Conservation (phyloP, 2,329 filamentous ascomycete genomes). For the Lachnellula cervina region DNA sequence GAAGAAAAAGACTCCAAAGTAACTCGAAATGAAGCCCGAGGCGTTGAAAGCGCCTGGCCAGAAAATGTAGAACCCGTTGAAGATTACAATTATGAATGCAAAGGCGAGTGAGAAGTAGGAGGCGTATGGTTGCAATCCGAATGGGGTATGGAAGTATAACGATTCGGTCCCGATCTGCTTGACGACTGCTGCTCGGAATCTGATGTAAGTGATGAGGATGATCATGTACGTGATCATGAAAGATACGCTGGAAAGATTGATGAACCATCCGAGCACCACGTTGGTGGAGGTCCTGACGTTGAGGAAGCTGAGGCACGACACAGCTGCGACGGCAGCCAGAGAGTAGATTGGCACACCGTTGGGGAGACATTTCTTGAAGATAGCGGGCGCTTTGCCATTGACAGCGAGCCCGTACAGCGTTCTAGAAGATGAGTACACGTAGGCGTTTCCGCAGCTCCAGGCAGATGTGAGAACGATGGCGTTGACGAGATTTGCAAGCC, state of each 20-base stretch:
- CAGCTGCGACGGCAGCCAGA: constrained; percentile 37
- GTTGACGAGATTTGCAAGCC: constrained; percentile 47
- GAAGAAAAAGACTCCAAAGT: constrained; percentile 50
- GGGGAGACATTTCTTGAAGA: constrained; percentile 45
- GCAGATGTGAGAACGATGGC: constrained; percentile 47
- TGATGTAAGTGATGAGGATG: constrained; percentile 42
- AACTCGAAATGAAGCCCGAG: constrained; percentile 47
- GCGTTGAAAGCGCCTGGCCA: constrained; percentile 41
- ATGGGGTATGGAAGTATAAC: constrained; percentile 46
- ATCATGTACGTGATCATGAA: constrained; percentile 42
- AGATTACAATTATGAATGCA: constrained; percentile 45
- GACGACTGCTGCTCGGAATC: constrained; percentile 47
- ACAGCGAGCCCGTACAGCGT: constrained; percentile 47
- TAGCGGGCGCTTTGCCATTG: constrained; percentile 44
- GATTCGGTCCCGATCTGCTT: constrained; percentile 44
- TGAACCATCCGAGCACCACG: constrained; percentile 49
- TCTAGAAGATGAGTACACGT: constrained; percentile 45
- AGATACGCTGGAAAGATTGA: constrained; percentile 46
- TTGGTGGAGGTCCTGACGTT: constrained; percentile 38
- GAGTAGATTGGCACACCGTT: constrained; percentile 44
- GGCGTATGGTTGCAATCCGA: constrained; percentile 43
- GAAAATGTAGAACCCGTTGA: constrained; percentile 54
- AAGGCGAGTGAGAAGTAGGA: constrained; percentile 46
- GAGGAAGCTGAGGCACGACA: constrained; percentile 42
- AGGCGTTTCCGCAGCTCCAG: constrained; percentile 49